These are phyloP conservation scores for Aaosphaeria arxii DNA, from an alignment of 2,329 filamentous ascomycete genomes.

Conservation along the genomic window DNA sequence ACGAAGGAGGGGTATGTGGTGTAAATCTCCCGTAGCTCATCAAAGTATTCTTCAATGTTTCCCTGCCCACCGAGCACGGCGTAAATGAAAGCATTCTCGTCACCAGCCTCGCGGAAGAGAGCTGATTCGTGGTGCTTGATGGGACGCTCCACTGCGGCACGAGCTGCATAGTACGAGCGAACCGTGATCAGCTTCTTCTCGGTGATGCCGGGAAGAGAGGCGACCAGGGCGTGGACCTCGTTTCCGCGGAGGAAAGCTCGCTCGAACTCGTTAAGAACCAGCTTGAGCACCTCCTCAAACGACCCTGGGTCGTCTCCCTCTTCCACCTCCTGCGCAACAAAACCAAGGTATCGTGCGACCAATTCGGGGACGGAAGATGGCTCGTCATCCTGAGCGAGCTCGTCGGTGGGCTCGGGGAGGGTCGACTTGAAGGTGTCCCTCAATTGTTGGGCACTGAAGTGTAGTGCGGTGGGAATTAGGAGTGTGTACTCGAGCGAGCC, in stretches of 20 bases:
- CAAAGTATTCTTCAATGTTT: constrained; percentile 99
- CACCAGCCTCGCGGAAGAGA: constrained; percentile 80
- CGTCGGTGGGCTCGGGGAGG: constrained; percentile 88
- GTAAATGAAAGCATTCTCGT: constrained; percentile 81
- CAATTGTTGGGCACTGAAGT: constrained; percentile 93
- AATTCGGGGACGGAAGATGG: constrained; percentile 94
- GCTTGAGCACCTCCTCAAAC: constrained; percentile 88
- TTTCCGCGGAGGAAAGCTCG: constrained; percentile 91
- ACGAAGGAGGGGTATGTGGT: constrained; percentile 89
- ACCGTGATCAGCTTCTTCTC: constrained; percentile 90
- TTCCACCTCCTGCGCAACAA: constrained; percentile 83
- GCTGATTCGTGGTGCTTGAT: constrained; percentile 94
- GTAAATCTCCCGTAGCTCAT: constrained; percentile 90
- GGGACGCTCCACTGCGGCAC: constrained; percentile 76
- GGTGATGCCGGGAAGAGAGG: constrained; percentile 82
- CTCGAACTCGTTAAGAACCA: constrained; percentile 94
- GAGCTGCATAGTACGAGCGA: constrained; percentile 85
- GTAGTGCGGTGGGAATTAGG: constrained; percentile 88
- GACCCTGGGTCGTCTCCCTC: constrained; percentile 91
- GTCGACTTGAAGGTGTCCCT: constrained; percentile 85
- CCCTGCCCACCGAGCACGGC: constrained; percentile 95
- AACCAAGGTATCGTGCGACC: constrained; percentile 89
- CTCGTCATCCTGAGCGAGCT: constrained; percentile 96
- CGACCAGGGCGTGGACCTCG: constrained; percentile 88
- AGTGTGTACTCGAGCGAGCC: constrained; percentile 96